phyloP scores from a whole-genome alignment of 1,284 basidiomycete genomes.

The Papiliotrema nemorosa region DNA sequence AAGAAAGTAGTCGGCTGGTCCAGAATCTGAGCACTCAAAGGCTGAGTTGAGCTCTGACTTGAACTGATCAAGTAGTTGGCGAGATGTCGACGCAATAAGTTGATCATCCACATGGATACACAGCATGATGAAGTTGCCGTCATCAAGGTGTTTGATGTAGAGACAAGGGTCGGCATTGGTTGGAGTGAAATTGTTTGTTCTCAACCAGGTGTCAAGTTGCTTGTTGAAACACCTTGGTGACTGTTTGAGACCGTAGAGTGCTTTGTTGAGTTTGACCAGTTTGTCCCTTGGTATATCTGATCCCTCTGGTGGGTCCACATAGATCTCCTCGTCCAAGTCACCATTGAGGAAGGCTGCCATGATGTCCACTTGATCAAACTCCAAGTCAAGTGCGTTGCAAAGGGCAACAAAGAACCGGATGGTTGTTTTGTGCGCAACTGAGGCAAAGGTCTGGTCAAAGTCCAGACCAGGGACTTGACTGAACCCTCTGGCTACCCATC shows the following conservation, averaged over 20 bases:
- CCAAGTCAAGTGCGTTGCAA: constrained; percentile 20
- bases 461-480: constrained; percentile 15
- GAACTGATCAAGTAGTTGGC: constrained; percentile 12
- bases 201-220: constrained; percentile 6
- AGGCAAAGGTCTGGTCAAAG: constrained; percentile 18
- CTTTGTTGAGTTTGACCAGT: constrained; percentile 18
- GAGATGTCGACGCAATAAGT: constrained; percentile 18
- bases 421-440: constrained; percentile 26
- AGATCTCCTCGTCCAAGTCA: constrained; percentile 15
- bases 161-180: constrained; percentile 13
- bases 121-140: constrained; percentile 6
- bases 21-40: constrained; percentile 19
- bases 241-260: constrained; percentile 24
- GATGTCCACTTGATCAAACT: constrained; percentile 31
- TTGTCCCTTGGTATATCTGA: constrained; percentile 6
- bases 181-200: constrained; percentile 1
- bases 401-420: constrained; percentile 20
- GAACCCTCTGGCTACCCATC: constrained; percentile 16
- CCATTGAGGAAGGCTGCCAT: constrained; percentile 21
- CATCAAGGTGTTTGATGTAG: constrained; percentile 2
- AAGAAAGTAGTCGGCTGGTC: constrained; percentile 17
- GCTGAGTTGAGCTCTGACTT: constrained; percentile 14
- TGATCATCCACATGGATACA: constrained; percentile 30
- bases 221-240: constrained; percentile 15
- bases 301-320: constrained; percentile 21